These are phyloP conservation scores for Candida broadrunensis DNA, from an alignment of 805 yeast genomes.

Conservation along the genomic window DNA sequence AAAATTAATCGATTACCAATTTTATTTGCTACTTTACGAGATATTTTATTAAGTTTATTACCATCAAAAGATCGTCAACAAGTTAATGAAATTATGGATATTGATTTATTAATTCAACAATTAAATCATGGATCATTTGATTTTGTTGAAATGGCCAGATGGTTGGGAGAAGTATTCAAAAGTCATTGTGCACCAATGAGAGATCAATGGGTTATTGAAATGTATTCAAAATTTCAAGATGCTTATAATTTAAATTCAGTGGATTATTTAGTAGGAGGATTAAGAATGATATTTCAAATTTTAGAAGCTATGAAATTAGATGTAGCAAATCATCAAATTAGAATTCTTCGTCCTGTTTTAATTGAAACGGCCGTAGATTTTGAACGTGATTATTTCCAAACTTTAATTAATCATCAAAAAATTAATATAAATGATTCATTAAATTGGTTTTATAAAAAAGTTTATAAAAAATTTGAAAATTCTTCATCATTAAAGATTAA, in stretches of 20 bases:
- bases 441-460: constrained; percentile 58
- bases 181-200: constrained; percentile 96
- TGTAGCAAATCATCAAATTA: constrained; percentile 91
- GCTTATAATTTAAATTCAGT: constrained; percentile 48
- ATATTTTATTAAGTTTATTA: constrained; percentile 67
- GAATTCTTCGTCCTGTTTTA: constrained; percentile 78
- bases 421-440: constrained; percentile 58
- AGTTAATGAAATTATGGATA: constrained; percentile 71
- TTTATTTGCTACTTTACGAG: constrained; percentile 73
- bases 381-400: constrained; percentile 77
- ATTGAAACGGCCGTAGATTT: constrained; percentile 85
- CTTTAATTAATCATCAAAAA: constrained; percentile 51
- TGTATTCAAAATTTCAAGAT: constrained; percentile 57
- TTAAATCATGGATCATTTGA: constrained; percentile 67
- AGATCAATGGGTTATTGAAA: constrained; percentile 82
- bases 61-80: constrained; percentile 72
- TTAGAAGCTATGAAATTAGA: constrained; percentile 94
- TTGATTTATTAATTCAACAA: constrained; percentile 74
- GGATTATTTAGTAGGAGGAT: constrained; percentile 63
- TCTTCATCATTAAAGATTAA: neutral
- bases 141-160: constrained; percentile 64
- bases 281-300: constrained; percentile 74
- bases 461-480: constrained; percentile 14
- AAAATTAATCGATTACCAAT: constrained; percentile 54
- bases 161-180: constrained; percentile 78